These are phyloP conservation scores for Ambrosia artemisiifolia DNA, from an alignment of 129 eudicot genomes.

Conservation along the genomic window DNA sequence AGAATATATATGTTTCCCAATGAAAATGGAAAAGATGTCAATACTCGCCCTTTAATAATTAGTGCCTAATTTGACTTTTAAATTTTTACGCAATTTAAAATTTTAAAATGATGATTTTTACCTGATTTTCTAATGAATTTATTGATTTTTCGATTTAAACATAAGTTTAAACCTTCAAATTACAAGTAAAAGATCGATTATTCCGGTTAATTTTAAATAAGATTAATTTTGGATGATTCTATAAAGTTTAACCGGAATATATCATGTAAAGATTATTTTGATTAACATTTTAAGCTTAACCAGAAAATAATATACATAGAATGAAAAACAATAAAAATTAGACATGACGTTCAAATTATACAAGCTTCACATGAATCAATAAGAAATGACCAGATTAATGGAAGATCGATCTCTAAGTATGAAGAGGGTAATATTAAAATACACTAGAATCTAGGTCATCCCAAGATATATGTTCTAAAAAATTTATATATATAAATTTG, in stretches of 20 bases:
- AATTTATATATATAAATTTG: neutral
- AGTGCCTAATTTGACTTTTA: constrained; percentile 30
- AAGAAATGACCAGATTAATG: neutral
- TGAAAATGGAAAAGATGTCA: constrained; percentile 17
- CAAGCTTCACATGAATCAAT: neutral
- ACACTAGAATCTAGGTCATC: neutral
- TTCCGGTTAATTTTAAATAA: too few relatives aligned
- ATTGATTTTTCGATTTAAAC: neutral
- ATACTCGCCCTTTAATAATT: constrained; percentile 26
- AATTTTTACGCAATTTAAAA: neutral
- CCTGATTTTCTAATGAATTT: neutral
- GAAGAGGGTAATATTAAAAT: neutral
- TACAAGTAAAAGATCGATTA: too few relatives aligned
- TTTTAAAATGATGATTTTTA: neutral
- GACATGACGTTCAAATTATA: neutral
- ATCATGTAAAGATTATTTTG: too few relatives aligned
- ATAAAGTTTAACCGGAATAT: too few relatives aligned
- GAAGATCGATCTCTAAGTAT: neutral
- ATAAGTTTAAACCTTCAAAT: too few relatives aligned
- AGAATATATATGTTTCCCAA: constrained; percentile 20
- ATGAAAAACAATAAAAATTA: too few relatives aligned
- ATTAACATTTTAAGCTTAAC: too few relatives aligned
- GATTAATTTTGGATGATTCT: too few relatives aligned
- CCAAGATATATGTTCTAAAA: neutral
- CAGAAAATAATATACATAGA: too few relatives aligned